Conservation (phyloP, 2,329 filamentous ascomycete genomes). For the Aspergillus ochraceus region DNA sequence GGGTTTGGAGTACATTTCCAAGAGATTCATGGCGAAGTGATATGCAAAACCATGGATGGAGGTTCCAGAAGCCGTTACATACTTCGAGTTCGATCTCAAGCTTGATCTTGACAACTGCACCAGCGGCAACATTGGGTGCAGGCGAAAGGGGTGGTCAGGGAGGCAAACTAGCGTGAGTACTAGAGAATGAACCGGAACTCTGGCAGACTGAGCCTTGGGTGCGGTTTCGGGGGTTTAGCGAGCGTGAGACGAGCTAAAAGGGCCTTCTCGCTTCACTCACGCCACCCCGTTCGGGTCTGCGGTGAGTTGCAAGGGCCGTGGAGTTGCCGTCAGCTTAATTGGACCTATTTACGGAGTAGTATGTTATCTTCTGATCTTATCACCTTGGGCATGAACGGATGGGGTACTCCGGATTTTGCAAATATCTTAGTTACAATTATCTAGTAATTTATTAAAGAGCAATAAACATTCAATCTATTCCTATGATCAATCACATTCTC, state of each 20-base stretch:
- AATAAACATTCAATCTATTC: too few relatives aligned
- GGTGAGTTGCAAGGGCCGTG: constrained; percentile 17
- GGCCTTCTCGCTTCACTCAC: constrained; percentile 27
- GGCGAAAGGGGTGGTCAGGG: constrained; percentile 30
- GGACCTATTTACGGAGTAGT: not conserved
- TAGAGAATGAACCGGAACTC: constrained; percentile 35
- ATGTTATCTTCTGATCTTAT: not conserved
- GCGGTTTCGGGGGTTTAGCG: constrained; percentile 12
- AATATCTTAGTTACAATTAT: too few relatives aligned
- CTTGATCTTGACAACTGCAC: constrained; percentile 16
- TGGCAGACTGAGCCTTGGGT: constrained; percentile 11
- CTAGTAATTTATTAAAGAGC: too few relatives aligned
- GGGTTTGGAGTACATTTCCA: not conserved
- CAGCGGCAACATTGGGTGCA: constrained; percentile 29
- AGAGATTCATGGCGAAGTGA: not conserved
- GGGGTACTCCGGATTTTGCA: not conserved
- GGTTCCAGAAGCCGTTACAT: not conserved
- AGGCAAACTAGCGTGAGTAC: constrained; percentile 31
- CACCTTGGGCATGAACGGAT: not conserved
- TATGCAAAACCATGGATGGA: not conserved
- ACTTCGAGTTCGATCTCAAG: constrained; percentile 2
- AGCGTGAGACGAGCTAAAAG: constrained; percentile 20
- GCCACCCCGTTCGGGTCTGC: constrained; percentile 26
- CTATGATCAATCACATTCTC: constrained; percentile 9
- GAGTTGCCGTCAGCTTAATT: constrained; percentile 12